A percentile compares a stretch with the other conserved stretches of the same genome.
Conservation (phyloP, 139 green algal species). For the Klebsormidium nitens region DNA sequence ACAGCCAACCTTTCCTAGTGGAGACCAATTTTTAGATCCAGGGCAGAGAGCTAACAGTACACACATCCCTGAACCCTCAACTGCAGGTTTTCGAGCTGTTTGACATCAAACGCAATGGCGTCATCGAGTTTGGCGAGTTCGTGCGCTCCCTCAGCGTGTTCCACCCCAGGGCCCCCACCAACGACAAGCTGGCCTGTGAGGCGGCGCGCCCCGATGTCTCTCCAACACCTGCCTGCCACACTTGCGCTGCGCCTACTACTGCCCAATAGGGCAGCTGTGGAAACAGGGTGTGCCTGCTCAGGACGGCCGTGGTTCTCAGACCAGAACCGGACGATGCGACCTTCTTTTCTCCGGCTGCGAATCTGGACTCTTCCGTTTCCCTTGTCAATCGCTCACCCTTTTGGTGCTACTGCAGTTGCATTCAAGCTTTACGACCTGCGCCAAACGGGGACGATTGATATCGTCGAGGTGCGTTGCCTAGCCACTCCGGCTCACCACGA, state of each 20-base stretch:
- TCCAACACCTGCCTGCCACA: neutral
- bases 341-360: too few relatives aligned
- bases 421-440: conserved; percentile 66
- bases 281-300: too few relatives aligned
- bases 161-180: conserved; percentile 51
- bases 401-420: conserved; percentile 48
- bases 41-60: too few relatives aligned
- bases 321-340: too few relatives aligned
- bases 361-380: too few relatives aligned
- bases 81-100: conserved; percentile 62
- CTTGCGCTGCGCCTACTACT: neutral
- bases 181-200: conserved; percentile 60
- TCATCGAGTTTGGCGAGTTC: conserved; percentile 73
- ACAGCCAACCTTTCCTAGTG: too few relatives aligned
- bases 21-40: too few relatives aligned
- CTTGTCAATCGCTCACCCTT: too few relatives aligned
- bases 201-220: neutral
- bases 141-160: conserved; percentile 56
- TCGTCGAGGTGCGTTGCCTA: conserved; percentile 49
- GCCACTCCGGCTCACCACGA: neutral
- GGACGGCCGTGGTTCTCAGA: too few relatives aligned
- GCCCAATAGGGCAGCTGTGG: too few relatives aligned
- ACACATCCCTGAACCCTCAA: too few relatives aligned
- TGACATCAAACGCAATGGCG: conserved; percentile 61
- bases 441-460: conserved; percentile 54